Evolutionary conservation across 2,329 filamentous ascomycete genomes (phyloP).

Genomic region (Corinectria fuckeliana): DNA sequence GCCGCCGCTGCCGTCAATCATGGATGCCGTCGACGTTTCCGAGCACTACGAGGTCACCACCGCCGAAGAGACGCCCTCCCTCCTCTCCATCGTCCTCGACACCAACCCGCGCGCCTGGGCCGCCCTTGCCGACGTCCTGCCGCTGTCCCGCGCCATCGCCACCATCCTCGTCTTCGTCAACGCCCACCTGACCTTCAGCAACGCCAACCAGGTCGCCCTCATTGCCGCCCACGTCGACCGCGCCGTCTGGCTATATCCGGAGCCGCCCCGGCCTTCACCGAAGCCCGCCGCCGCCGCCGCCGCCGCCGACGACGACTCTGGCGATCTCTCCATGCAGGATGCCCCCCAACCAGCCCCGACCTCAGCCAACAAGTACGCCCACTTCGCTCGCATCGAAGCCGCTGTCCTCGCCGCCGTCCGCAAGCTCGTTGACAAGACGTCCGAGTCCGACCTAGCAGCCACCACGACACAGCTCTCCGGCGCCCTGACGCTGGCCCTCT

Average conservation of each 20-base stretch:
- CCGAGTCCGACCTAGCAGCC: conserved; percentile 67
- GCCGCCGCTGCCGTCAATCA: conserved; percentile 41
- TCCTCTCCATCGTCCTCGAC: conserved; percentile 90
- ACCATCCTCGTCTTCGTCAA: conserved; percentile 96
- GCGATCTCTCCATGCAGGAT: conserved; percentile 66
- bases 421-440: conserved; percentile 74
- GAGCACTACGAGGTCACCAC: conserved; percentile 65
- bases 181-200: conserved; percentile 92
- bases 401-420: conserved; percentile 78
- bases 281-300: conserved; percentile 26
- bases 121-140: conserved; percentile 73
- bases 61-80: conserved; percentile 71
- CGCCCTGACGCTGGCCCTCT: conserved; percentile 85
- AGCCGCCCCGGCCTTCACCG: conserved; percentile 41
- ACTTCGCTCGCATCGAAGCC: conserved; percentile 86
- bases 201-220: conserved; percentile 89
- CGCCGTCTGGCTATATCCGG: conserved; percentile 88
- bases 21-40: conserved; percentile 63
- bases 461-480: conserved; percentile 89
- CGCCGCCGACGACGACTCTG: conserved; percentile 44
- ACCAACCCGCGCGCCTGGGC: conserved; percentile 97
- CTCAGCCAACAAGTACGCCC: conserved; percentile 88
- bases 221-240: conserved; percentile 88
- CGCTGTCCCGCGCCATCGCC: conserved; percentile 83
- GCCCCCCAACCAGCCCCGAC: conserved; percentile 46